Base-by-base conservation (phyloP, 1,284 basidiomycete genomes). In the Macrocystidia cucumis region DNA sequence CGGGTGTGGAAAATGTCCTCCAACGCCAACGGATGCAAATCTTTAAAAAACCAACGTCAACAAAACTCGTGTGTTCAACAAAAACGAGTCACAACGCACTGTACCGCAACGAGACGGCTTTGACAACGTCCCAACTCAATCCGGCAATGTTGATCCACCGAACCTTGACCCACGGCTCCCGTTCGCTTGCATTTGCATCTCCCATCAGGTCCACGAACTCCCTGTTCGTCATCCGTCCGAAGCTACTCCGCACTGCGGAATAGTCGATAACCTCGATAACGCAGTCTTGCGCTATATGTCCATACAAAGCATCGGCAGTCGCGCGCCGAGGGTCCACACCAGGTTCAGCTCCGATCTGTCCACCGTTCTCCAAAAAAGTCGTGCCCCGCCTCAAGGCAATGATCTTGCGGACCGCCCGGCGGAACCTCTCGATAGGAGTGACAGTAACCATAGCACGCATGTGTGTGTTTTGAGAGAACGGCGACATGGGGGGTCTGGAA, bases 111-210 rank as follows among this genome's bases (percentile, higher is more conserved):
- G 78, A 73, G 23, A 83, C 51, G 1, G 71, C 66, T 44, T 75
- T 79, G 42, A 84, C 65, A 8, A 84, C 74, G 49, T 82, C 78
- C 78, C 78, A 84, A 41, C 74, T 78, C 34, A 83, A 60, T 2
- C 79, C 80, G 4, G 71, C 74, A 35, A 83, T 63, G 43, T 82
- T 81, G 40, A 84, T 80, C 80, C 79, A 84, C 22, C 80, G 57
- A 8, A 81, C 77, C 43, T 70, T 75, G 18, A 67, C 69, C 69
- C 75, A 78, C 2, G 67, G 57, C 40, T 72, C 67, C 33, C 65
- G 57, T 20, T 48, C 48, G 33, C 64, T 62, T 4, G 63, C 63
- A 3, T 39, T 43, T 6, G 51, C 44, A 40, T 70, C 59, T 3
- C 57, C 46, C 50, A 84, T 57, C 41, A 76, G 57, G 5, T 65